Base-by-base conservation (phyloP, 2,329 filamentous ascomycete genomes). In the Zasmidium citrigriseum region DNA sequence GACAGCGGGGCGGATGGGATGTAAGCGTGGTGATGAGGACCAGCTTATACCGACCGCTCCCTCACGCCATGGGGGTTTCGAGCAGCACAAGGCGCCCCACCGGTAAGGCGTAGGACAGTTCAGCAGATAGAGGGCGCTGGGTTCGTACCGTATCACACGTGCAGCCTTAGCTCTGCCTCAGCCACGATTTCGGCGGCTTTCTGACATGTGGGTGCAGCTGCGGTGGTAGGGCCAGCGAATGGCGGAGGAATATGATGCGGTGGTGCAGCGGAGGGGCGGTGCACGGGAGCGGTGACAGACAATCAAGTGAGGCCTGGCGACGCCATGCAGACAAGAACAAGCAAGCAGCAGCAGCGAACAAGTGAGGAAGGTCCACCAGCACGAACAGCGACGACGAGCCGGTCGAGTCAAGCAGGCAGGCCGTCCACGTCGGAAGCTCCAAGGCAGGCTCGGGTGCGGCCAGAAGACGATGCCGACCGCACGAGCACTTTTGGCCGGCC, bases 141-240 rank as follows among this genome's bases (percentile, higher is more conserved):
- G 44, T 46, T 54, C 41, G 52, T 54, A 54, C 52, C 41, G 52
- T 54, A 46, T 44, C 29, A 54, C 52, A 54, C 52, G 52, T 54
- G 52, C 52, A 24, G 52, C 38, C 51, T 34, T 34, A 46, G 52
- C 48, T 51, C 24, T 44, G 23, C 23, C 41, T 29, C 38, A 54
- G 52, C 52, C 52, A 46, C 52, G 29, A 52, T 52, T 46, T 54
- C 46, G 41, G 10, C 34, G 12, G 16, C 5, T 7, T 41, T 41
- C 34, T 41, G 34, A 41, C 34, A 41, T 41, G 34, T 41, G 34
- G 34, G 16, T 41, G 34, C 34, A n/a, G 34, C 34, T 41, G 5
- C 14, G 7, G 34, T n/a, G 14, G 34, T 41, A 41, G 34, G 34
- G 34, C 34, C 34, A 41, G 34, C 34, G 34, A 41, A 41, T 52